These are phyloP conservation scores for Xylaria acuta DNA, from an alignment of 495 filamentous ascomycete species.

Conservation along the genomic window DNA sequence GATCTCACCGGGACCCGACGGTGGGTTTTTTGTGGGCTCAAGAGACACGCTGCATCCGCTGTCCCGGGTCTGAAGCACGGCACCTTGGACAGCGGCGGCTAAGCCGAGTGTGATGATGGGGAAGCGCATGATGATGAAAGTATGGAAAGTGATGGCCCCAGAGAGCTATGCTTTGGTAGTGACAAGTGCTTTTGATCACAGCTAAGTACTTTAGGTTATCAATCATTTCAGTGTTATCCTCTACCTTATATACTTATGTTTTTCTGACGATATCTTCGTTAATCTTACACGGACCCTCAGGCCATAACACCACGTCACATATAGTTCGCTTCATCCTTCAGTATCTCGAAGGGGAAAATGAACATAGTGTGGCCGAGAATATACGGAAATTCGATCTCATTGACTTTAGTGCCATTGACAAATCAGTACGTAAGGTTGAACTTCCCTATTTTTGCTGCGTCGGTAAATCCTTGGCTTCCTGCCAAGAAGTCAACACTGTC, in stretches of 20 bases:
- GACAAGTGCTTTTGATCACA: neutral
- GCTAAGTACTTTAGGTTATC: too few relatives aligned
- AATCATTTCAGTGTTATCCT: neutral
- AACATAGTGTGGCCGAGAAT: neutral
- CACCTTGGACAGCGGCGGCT: neutral
- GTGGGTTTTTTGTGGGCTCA: neutral
- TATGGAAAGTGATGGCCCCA: neutral
- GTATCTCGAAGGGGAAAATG: neutral
- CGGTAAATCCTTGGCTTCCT: neutral
- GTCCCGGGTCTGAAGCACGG: slow-evolving; percentile 1
- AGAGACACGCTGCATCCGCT: slow-evolving; percentile 14
- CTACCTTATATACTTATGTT: neutral
- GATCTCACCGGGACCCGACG: neutral
- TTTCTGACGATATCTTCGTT: neutral
- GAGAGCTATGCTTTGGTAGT: neutral
- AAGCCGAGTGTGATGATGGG: slow-evolving; percentile 17
- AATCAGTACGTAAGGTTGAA: slow-evolving; percentile 1
- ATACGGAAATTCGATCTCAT: neutral
- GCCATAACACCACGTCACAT: neutral
- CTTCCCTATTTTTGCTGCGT: neutral
- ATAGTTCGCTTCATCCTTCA: neutral
- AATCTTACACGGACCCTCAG: neutral
- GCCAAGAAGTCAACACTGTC: neutral
- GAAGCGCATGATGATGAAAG: neutral
- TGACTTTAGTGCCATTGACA: neutral